These are phyloP conservation scores for Euphorbia celastroides DNA, from an alignment of 441 rosid genomes.

Conservation along the genomic window DNA sequence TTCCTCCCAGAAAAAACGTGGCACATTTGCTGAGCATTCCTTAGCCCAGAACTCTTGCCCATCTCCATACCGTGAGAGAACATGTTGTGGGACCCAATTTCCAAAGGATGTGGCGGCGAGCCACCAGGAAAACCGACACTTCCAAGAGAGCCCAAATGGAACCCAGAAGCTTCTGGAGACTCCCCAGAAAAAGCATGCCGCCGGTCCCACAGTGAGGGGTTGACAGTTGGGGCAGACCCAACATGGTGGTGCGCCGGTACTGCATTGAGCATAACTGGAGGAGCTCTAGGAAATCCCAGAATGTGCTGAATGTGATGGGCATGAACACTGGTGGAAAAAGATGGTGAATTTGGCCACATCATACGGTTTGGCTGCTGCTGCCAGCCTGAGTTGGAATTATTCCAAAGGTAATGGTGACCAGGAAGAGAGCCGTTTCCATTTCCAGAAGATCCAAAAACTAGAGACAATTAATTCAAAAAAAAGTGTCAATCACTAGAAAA, in stretches of 20 bases:
- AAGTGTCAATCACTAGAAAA: too few relatives aligned
- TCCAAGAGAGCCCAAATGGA: slow-evolving; percentile 53
- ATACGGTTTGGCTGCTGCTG: slow-evolving; percentile 32
- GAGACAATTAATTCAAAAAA: slow-evolving; percentile 10
- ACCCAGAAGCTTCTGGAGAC: slow-evolving; percentile 46
- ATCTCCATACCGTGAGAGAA: slow-evolving; percentile 44
- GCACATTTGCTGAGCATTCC: slow-evolving; percentile 44
- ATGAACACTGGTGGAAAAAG: slow-evolving; percentile 39
- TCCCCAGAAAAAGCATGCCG: slow-evolving; percentile 43
- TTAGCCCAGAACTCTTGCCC: slow-evolving; percentile 36
- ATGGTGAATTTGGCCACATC: slow-evolving; percentile 60
- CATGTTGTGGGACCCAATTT: slow-evolving; percentile 36
- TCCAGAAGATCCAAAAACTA: slow-evolving; percentile 52
- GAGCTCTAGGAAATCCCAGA: slow-evolving; percentile 45
- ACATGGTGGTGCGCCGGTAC: slow-evolving; percentile 43
- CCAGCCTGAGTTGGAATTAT: slow-evolving; percentile 35
- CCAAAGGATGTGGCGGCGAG: slow-evolving; percentile 45
- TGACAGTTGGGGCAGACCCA: slow-evolving; percentile 67
- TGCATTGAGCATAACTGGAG: slow-evolving; percentile 43
- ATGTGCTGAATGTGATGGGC: slow-evolving; percentile 34
- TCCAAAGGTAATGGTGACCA: slow-evolving; percentile 47
- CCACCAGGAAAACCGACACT: slow-evolving; percentile 41
- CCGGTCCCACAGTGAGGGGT: slow-evolving; percentile 56
- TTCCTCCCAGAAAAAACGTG: slow-evolving; percentile 44
- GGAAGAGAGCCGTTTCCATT: slow-evolving; percentile 39